Conservation (phyloP, 2,329 filamentous ascomycete species). For the Ophiostoma triangulosporum region DNA sequence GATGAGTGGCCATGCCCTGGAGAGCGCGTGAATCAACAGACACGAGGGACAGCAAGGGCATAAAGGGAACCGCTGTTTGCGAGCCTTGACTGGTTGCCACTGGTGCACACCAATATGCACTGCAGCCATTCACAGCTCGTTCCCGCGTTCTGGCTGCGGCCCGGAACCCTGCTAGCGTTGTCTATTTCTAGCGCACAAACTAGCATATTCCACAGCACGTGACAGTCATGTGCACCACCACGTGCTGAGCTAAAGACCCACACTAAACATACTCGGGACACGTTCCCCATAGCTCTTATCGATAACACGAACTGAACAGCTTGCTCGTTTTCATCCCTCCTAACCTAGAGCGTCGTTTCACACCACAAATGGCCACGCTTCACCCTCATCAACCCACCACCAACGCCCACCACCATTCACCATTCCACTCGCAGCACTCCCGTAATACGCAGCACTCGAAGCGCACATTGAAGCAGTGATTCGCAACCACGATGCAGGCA, state of each 20-base stretch:
- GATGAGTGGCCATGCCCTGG: no score
- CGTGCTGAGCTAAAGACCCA: no score
- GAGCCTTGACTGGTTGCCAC: constrained; percentile 3
- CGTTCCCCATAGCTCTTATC: constrained; percentile 5
- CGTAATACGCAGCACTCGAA: no score
- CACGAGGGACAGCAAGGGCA: not conserved
- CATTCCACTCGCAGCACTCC: no score
- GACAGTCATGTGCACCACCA: not conserved
- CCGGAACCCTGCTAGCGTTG: not conserved
- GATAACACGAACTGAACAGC: constrained; percentile 8
- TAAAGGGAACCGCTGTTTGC: not conserved
- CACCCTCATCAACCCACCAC: not conserved
- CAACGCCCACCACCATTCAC: not conserved
- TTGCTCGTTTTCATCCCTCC: constrained; percentile 6
- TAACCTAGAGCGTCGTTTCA: not conserved
- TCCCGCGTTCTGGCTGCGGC: not conserved
- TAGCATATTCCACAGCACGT: not conserved
- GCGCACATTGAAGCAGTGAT: no score
- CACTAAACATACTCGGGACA: constrained; percentile 5
- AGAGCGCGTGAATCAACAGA: no score
- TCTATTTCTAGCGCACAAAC: no score
- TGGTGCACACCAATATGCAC: constrained; percentile 2
- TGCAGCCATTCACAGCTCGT: constrained; percentile 5
- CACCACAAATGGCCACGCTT: not conserved
- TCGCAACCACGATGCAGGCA: not conserved